Evolutionary conservation across 176 grass and related monocot genomes (phyloP).

Genomic region (Bothriochloa decipiens): DNA sequence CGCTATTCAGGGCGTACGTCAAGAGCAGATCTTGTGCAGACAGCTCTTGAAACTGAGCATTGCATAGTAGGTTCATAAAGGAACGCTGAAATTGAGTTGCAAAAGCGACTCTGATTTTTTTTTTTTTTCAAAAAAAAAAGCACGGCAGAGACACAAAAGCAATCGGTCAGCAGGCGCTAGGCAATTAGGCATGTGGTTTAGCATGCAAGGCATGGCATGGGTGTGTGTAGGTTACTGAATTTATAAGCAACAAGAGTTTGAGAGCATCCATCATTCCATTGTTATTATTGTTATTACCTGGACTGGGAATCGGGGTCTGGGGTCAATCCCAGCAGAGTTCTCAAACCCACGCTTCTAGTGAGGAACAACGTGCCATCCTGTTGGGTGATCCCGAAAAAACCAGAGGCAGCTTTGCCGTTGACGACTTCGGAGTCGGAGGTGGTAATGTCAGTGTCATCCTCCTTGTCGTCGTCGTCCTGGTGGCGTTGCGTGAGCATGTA

Average conservation of each 20-base stretch:
- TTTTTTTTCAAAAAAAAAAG: not conserved
- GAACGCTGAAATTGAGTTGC: constrained; percentile 78
- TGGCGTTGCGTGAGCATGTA: constrained; percentile 55
- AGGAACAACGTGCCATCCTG: constrained; percentile 41
- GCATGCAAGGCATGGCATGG: not conserved
- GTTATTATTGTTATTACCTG: not conserved
- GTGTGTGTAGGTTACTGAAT: not conserved
- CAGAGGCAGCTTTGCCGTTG: constrained; percentile 24
- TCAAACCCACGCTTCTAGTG: constrained; percentile 56
- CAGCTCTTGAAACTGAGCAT: constrained; percentile 90
- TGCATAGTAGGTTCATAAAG: constrained; percentile 91
- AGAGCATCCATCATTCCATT: not conserved
- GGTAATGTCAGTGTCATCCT: not conserved
- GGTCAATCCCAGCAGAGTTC: constrained; percentile 66
- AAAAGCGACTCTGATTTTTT: constrained; percentile 51
- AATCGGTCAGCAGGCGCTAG: not conserved
- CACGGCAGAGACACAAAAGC: not conserved
- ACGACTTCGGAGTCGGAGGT: not conserved
- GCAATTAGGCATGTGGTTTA: not conserved
- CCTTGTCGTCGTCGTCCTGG: constrained; percentile 5
- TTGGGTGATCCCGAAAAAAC: constrained; percentile 45
- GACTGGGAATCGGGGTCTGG: constrained; percentile 39
- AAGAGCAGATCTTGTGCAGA: constrained; percentile 73
- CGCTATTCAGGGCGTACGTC: constrained; percentile 69
- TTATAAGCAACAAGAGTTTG: not conserved